A percentile compares a stretch with the other conserved stretches of the same genome.
These are phyloP conservation scores for Penicillium concentricum DNA, from an alignment of 2,329 filamentous ascomycete species.

Conservation along the genomic window DNA sequence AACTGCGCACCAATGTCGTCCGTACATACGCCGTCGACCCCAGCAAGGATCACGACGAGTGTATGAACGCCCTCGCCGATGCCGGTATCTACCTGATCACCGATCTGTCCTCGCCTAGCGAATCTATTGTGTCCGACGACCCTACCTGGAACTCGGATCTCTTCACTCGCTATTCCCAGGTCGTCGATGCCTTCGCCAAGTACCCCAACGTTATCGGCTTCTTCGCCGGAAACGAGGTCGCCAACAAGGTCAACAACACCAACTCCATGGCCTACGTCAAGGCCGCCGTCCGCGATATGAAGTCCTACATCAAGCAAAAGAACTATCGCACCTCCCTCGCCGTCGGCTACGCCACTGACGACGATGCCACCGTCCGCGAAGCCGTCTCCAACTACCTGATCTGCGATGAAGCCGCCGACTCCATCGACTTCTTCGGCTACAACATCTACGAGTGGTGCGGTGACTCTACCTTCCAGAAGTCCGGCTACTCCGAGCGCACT, in stretches of 20 bases:
- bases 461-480: constrained; percentile 70
- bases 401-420: constrained; percentile 65
- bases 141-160: constrained; percentile 77
- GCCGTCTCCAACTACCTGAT: constrained; percentile 92
- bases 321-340: constrained; percentile 70
- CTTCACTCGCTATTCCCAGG: constrained; percentile 76
- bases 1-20: constrained; percentile 86
- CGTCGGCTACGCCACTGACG: constrained; percentile 95
- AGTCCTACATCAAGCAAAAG: constrained; percentile 84
- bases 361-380: constrained; percentile 78
- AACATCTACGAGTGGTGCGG: constrained; percentile 99
- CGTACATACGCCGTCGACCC: constrained; percentile 94
- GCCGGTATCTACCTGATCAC: constrained; percentile 94
- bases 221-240: constrained; percentile 98
- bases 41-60: constrained; percentile 70
- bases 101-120: constrained; percentile 76
- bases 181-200: constrained; percentile 75
- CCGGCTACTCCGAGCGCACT: constrained; percentile 79
- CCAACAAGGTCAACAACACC: constrained; percentile 86
- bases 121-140: constrained; percentile 80
- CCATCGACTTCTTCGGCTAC: constrained; percentile 99
- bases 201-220: constrained; percentile 95
- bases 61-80: constrained; percentile 78
- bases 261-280: constrained; percentile 91
- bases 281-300: constrained; percentile 93